Conservation (phyloP, 768 basidiomycete species). For the Aureoboletus auriporus region DNA sequence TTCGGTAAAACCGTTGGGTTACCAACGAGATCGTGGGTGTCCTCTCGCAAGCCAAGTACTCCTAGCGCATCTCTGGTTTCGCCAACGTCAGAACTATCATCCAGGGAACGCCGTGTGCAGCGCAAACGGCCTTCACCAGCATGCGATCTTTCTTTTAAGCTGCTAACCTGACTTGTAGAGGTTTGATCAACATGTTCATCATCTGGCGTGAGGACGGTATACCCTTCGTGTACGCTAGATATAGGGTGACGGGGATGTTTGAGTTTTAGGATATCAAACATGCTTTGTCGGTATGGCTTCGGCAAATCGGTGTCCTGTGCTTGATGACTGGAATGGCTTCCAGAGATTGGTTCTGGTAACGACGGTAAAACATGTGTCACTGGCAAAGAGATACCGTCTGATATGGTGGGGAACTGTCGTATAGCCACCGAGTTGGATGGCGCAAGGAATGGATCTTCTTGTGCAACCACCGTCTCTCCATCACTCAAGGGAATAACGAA, state of each 20-base stretch:
- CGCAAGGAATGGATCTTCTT: conserved; percentile 22
- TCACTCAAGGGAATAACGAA: conserved; percentile 21
- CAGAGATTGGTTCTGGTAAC: background rate
- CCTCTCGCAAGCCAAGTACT: background rate
- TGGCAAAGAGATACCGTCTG: conserved; percentile 1
- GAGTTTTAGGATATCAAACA: conserved; percentile 22
- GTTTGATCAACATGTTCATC: background rate
- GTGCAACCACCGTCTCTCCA: conserved; percentile 22
- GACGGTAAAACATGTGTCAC: conserved; percentile 3
- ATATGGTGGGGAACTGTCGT: background rate
- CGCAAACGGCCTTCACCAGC: background rate
- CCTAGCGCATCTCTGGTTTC: background rate
- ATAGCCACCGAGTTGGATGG: background rate
- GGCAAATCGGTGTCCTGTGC: background rate
- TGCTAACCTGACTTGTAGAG: background rate
- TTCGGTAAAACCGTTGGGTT: background rate
- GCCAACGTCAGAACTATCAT: background rate
- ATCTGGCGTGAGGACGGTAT: background rate
- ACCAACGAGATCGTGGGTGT: background rate
- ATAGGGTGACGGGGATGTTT: conserved; percentile 1
- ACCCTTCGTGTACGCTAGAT: background rate
- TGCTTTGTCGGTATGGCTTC: conserved; percentile 18
- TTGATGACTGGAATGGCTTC: background rate
- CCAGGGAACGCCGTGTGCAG: background rate
- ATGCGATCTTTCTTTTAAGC: background rate